Evolutionary conservation across 805 yeast genomes (phyloP).

Genomic region (Maudiozyma pseudohumilis): DNA sequence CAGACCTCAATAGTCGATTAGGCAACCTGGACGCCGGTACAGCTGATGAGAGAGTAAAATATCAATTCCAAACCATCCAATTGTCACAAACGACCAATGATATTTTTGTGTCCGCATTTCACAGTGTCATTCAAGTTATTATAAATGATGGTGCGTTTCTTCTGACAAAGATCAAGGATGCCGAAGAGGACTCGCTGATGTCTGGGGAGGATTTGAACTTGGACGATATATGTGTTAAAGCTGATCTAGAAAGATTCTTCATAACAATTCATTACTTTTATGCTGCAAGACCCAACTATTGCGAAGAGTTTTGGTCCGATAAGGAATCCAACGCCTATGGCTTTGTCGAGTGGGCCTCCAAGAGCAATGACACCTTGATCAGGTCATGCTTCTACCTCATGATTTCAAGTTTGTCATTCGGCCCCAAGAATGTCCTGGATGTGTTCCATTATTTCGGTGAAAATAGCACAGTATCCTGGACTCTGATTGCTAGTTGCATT

Average conservation of each 20-base stretch:
- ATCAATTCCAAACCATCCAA: slow-evolving; percentile 8
- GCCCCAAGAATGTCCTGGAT: slow-evolving; percentile 43
- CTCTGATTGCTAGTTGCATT: slow-evolving; percentile 43
- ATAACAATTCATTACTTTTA: slow-evolving; percentile 63
- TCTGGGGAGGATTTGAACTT: slow-evolving; percentile 48
- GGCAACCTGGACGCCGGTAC: background rate
- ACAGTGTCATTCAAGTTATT: slow-evolving; percentile 43
- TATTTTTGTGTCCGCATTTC: slow-evolving; percentile 36
- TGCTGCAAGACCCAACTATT: slow-evolving; percentile 47
- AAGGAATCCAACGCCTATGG: slow-evolving; percentile 60
- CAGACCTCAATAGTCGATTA: background rate
- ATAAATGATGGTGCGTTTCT: slow-evolving; percentile 57
- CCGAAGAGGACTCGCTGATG: slow-evolving; percentile 61
- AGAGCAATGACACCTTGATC: slow-evolving; percentile 69
- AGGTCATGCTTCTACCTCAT: slow-evolving; percentile 73
- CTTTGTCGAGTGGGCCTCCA: slow-evolving; percentile 81
- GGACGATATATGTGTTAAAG: slow-evolving; percentile 58
- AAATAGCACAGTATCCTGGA: slow-evolving; percentile 41
- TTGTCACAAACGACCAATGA: slow-evolving; percentile 20
- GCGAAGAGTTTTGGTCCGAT: slow-evolving; percentile 60
- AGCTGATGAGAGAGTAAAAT: background rate
- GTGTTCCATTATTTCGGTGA: slow-evolving; percentile 40
- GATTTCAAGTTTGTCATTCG: slow-evolving; percentile 62
- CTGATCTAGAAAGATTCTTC: slow-evolving; percentile 83
- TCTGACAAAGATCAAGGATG: slow-evolving; percentile 56